Base-by-base conservation (phyloP, 2,329 filamentous ascomycete genomes). In the Shiraia bambusicola region DNA sequence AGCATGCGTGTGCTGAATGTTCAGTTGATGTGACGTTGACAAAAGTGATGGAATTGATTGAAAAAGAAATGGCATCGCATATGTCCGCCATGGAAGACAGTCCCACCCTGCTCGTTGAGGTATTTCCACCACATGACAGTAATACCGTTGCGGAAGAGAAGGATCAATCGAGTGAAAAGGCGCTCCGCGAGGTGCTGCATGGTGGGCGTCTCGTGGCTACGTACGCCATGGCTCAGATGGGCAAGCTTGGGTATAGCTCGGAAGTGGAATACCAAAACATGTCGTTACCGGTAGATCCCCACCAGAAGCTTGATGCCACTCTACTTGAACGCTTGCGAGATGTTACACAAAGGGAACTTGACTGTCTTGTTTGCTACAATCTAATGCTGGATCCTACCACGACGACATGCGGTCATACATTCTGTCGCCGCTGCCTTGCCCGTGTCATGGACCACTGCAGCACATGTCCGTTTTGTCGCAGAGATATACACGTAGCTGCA, bases 321-420 rank as follows among this genome's bases (percentile, higher is more conserved):
- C 58, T 84, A 7, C 68, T 90, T 19, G 70, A 76, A 17, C 75
- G 74, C 25, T 62, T 93, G 11, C 81, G 82, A 54, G 78, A 85
- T 17, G 72, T 75, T 1, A 75, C 81, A 3, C 80, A 83, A 46
- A 74, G 76, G 12, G 89, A 95, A 62, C 74, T 94, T 59, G 89
- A 95, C 59, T 96, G 91, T 54, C 88, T 93, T 57, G 83, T 95
- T 44, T 95, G 91, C 69, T 94, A 92, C 65, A 80, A 83, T 28
- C 69, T 94, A 15, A 86, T 92, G 64, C 73, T 89, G 46, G 87
- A 95, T 47, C 89, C 91, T 0, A 74, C 91, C 37, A 95, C 90
- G 0, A 94, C 88, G 0, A 77, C 81, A 1, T 96, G 91, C 58
- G 91, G 91, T 1, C 91, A 96, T 65, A 95, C 89, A 0, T 92